Conservation (phyloP, 129 eudicot species). For the Chrysanthemum lavandulifolium region DNA sequence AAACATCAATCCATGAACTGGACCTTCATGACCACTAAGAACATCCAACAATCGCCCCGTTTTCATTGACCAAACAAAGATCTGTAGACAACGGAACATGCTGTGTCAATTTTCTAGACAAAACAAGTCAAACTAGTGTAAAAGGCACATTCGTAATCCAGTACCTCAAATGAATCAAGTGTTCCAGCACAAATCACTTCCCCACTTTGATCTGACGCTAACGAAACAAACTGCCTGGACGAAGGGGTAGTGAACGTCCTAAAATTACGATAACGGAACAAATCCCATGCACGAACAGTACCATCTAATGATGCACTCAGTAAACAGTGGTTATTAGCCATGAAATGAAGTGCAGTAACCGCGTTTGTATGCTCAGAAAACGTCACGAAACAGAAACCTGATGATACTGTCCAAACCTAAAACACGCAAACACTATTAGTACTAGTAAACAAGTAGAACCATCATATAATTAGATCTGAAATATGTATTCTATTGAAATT, state of each 20-base stretch:
- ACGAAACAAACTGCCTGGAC: conserved; percentile 90
- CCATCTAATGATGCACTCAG: conserved; percentile 97
- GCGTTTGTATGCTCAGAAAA: conserved; percentile 97
- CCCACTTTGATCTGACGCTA: conserved; percentile 96
- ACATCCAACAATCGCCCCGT: conserved; percentile 87
- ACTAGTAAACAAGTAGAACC: no score
- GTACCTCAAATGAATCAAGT: conserved; percentile 97
- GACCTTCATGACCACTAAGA: conserved; percentile 98
- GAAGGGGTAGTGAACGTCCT: conserved; percentile 90
- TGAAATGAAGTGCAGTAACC: conserved; percentile 93
- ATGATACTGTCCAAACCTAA: conserved; percentile 96
- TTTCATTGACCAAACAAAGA: conserved; percentile 99
- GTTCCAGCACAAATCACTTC: conserved; percentile 99
- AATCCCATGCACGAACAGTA: conserved; percentile 98
- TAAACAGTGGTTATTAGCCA: conserved; percentile 78
- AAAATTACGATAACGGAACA: conserved; percentile 88
- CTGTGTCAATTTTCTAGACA: conserved; percentile 20
- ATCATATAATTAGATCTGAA: no score
- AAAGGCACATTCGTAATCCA: conserved; percentile 4
- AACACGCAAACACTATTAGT: conserved; percentile 5
- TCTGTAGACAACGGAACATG: conserved; percentile 32
- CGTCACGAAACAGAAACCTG: conserved; percentile 92
- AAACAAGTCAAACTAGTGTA: neutral
- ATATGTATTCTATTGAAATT: no score
- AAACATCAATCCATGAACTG: conserved; percentile 94